A percentile compares a stretch with the other conserved stretches of the same genome.
These are phyloP conservation scores for Epichloe festucae DNA, from an alignment of 2,329 filamentous ascomycete genomes.

Conservation along the genomic window DNA sequence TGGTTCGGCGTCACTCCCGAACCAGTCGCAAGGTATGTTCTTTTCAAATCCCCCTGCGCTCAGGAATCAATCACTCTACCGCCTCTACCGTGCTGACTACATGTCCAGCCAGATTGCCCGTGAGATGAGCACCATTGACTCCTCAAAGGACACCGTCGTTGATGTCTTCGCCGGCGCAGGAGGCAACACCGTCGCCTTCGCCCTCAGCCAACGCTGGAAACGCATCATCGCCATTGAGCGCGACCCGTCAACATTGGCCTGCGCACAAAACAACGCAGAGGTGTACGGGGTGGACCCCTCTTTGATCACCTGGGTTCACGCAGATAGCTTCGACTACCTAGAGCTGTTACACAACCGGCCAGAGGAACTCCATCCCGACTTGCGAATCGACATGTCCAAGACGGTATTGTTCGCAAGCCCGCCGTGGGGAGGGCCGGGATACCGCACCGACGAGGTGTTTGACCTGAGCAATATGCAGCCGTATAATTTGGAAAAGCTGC, in stretches of 20 bases:
- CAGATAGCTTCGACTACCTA: slow-evolving; percentile 72
- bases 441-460: slow-evolving; percentile 55
- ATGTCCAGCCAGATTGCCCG: slow-evolving; percentile 55
- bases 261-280: slow-evolving; percentile 82
- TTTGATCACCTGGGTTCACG: slow-evolving; percentile 71
- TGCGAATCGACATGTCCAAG: slow-evolving; percentile 27
- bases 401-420: slow-evolving; percentile 45
- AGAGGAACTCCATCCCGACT: slow-evolving; percentile 22
- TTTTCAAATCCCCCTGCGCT: not conserved
- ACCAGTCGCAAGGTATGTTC: slow-evolving; percentile 63
- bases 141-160: slow-evolving; percentile 53
- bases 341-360: slow-evolving; percentile 26
- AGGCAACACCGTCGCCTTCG: slow-evolving; percentile 92
- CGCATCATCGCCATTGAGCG: slow-evolving; percentile 83
- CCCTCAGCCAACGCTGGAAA: slow-evolving; percentile 64
- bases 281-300: slow-evolving; percentile 65
- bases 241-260: slow-evolving; percentile 65
- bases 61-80: not conserved
- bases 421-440: slow-evolving; percentile 47
- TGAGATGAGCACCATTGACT: slow-evolving; percentile 48
- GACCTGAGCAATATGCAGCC: slow-evolving; percentile 79
- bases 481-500: slow-evolving; percentile 56
- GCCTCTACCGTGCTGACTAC: slow-evolving; percentile 3
- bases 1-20: slow-evolving; percentile 98
- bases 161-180: slow-evolving; percentile 88